phyloP scores from a whole-genome alignment of 768 basidiomycete species.

The Amanita thiersii region DNA sequence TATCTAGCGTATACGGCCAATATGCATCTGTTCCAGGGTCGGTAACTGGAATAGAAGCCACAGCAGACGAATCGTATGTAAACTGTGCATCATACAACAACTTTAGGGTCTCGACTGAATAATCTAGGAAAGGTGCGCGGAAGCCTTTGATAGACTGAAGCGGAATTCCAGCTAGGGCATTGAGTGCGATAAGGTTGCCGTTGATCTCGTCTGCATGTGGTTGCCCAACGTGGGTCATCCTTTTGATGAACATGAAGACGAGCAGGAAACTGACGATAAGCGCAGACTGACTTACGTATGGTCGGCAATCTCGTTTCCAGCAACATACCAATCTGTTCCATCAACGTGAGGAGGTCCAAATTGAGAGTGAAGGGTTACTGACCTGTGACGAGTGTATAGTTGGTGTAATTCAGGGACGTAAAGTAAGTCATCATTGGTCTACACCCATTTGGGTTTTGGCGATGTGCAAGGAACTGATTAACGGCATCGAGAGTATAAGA shows the following conservation, averaged over 20 bases:
- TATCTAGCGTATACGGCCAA: slow-evolving; percentile 80
- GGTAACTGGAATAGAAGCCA: slow-evolving; percentile 57
- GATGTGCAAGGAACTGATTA: slow-evolving; percentile 67
- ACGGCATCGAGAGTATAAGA: slow-evolving; percentile 68
- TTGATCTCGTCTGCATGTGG: slow-evolving; percentile 61
- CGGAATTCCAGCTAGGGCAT: slow-evolving; percentile 73
- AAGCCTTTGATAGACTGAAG: slow-evolving; percentile 58
- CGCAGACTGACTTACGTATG: slow-evolving; percentile 44
- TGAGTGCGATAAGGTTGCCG: slow-evolving; percentile 73
- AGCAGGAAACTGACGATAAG: slow-evolving; percentile 1
- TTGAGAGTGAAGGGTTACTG: slow-evolving; percentile 8
- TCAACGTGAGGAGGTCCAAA: slow-evolving; percentile 1
- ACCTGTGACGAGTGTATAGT: slow-evolving; percentile 66
- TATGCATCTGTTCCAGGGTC: slow-evolving; percentile 62
- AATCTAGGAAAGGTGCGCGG: slow-evolving; percentile 72
- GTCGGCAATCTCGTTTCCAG: slow-evolving; percentile 79
- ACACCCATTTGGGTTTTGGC: slow-evolving; percentile 74
- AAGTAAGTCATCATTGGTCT: slow-evolving; percentile 71
- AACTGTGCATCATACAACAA: slow-evolving; percentile 48
- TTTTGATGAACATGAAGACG: neutral
- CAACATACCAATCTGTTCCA: slow-evolving; percentile 64
- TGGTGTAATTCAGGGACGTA: slow-evolving; percentile 64
- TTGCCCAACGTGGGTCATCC: slow-evolving; percentile 62
- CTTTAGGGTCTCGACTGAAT: slow-evolving; percentile 52
- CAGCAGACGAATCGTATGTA: slow-evolving; percentile 62